Conservation (phyloP, 495 filamentous ascomycete species). For the Xylaria intraflava region DNA sequence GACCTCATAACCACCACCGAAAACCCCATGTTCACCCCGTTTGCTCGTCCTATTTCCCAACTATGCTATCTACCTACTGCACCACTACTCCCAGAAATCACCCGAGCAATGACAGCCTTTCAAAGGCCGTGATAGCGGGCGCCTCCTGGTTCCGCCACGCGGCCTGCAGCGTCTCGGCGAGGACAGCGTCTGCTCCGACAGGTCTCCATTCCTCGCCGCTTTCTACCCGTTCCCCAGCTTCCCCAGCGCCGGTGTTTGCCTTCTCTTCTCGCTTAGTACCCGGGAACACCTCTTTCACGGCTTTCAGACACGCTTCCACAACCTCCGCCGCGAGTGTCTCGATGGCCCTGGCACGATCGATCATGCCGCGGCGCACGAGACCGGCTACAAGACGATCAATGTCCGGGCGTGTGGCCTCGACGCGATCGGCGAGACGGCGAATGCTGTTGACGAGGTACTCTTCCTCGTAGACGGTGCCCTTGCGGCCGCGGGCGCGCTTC, state of each 20-base stretch:
- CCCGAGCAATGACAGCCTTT: constrained; percentile 52
- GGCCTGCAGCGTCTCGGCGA: constrained; percentile 44
- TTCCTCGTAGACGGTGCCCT: constrained; percentile 95
- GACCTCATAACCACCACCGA: neutral
- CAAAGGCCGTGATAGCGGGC: constrained; percentile 40
- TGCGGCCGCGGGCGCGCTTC: constrained; percentile 88
- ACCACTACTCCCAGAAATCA: constrained; percentile 10
- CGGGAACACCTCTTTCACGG: constrained; percentile 63
- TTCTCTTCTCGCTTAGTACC: constrained; percentile 18
- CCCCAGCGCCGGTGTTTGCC: constrained; percentile 14
- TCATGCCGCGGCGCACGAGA: constrained; percentile 72
- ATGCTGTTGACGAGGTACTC: constrained; percentile 90
- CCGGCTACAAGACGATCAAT: constrained; percentile 65
- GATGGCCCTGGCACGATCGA: constrained; percentile 73
- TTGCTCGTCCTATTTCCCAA: neutral
- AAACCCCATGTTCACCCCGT: constrained; percentile 10
- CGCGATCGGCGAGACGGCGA: constrained; percentile 72
- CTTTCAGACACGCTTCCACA: constrained; percentile 55
- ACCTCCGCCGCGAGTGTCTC: constrained; percentile 67
- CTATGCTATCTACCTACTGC: neutral
- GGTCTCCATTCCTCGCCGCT: constrained; percentile 32
- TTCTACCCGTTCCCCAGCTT: constrained; percentile 23
- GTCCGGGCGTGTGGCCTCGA: constrained; percentile 65
- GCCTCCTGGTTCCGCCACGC: constrained; percentile 38
- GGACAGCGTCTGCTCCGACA: constrained; percentile 45